These are phyloP conservation scores for Globisporangium solare DNA, from an alignment of 352 stramenopile genomes.

Conservation along the genomic window DNA sequence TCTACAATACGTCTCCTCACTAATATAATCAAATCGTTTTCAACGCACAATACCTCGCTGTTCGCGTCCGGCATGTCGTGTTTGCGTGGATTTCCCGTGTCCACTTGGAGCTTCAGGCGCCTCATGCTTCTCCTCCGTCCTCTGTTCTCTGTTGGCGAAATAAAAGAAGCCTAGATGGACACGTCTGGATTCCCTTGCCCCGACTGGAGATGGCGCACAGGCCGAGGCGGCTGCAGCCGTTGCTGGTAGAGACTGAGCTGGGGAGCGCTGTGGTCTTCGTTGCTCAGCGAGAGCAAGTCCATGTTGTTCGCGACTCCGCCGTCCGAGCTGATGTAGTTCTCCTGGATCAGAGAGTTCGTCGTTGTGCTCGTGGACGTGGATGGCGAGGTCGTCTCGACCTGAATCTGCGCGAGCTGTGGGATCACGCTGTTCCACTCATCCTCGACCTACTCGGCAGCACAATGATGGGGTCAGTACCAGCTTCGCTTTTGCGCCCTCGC, in stretches of 20 bases:
- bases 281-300: slow-evolving; percentile 47
- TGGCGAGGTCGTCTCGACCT: slow-evolving; percentile 48
- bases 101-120: too few relatives aligned
- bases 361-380: slow-evolving; percentile 30
- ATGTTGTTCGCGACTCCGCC: slow-evolving; percentile 40
- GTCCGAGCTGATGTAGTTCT: slow-evolving; percentile 71
- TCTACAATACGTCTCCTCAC: slow-evolving; percentile 11
- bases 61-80: too few relatives aligned
- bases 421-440: slow-evolving; percentile 79
- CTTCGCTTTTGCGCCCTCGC: too few relatives aligned
- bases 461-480: not conserved
- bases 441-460: slow-evolving; percentile 34
- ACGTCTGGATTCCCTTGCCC: slow-evolving; percentile 27
- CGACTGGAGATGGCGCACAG: slow-evolving; percentile 2
- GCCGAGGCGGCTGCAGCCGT: not conserved
- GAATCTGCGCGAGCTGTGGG: slow-evolving; percentile 66
- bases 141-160: not conserved
- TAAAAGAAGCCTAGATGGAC: slow-evolving; percentile 29
- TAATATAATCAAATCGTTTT: slow-evolving; percentile 11
- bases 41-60: too few relatives aligned
- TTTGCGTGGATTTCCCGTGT: not conserved
- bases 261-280: slow-evolving; percentile 17
- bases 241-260: not conserved
- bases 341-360: slow-evolving; percentile 53
- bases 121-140: not conserved